phyloP scores from a whole-genome alignment of 139 green algal species.

The Coelastrella sp. region DNA sequence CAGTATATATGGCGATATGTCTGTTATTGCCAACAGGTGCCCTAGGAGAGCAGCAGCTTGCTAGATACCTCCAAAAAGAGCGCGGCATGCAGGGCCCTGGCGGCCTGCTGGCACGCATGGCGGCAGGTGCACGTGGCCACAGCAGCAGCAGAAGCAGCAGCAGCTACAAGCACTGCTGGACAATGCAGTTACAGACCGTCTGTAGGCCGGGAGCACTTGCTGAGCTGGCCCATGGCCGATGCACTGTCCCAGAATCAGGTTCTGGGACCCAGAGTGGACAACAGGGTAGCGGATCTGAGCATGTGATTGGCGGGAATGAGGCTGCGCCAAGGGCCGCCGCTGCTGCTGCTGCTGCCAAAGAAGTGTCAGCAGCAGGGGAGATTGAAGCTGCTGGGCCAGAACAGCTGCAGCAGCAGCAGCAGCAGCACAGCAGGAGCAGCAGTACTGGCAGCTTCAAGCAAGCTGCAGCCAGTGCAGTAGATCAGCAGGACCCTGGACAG shows the following conservation, averaged over 20 bases:
- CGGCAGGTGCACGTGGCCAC: background rate
- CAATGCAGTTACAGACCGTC: background rate
- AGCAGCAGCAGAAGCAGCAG: background rate
- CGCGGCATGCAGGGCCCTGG: background rate
- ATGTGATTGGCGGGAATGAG: no score
- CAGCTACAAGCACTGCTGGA: conserved; percentile 1
- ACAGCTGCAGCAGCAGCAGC: conserved; percentile 9
- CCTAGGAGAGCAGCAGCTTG: background rate
- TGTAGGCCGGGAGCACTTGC: background rate
- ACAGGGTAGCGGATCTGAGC: no score
- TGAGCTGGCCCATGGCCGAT: conserved; percentile 5
- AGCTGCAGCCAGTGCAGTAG: background rate
- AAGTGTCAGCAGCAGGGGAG: background rate
- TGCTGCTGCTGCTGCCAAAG: background rate
- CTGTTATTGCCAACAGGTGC: background rate
- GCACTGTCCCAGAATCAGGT: no score
- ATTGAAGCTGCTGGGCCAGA: no score
- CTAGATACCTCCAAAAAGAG: background rate
- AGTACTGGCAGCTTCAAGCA: background rate
- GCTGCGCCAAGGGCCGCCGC: background rate
- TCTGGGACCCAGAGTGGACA: no score
- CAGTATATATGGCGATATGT: no score
- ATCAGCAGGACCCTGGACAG: background rate
- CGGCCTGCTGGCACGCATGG: conserved; percentile 5
- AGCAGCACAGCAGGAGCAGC: background rate